Conservation (phyloP, 2,329 filamentous ascomycete genomes). For the Hymenoscyphus fructigenus region DNA sequence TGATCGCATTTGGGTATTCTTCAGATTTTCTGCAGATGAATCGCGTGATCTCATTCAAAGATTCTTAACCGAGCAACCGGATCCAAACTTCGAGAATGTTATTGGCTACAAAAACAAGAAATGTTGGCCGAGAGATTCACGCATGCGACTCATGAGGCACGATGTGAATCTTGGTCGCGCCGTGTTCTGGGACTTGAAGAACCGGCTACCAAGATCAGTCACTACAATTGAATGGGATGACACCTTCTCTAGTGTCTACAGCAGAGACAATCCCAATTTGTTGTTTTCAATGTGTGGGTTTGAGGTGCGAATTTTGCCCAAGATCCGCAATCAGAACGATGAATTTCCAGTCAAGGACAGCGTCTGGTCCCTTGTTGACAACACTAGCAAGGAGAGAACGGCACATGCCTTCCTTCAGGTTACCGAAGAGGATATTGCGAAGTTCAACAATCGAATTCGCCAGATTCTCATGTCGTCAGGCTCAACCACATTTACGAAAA, state of each 20-base stretch:
- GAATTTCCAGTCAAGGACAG: slow-evolving; percentile 98
- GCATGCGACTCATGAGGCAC: slow-evolving; percentile 98
- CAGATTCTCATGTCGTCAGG: slow-evolving; percentile 99
- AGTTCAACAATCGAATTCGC: slow-evolving; percentile 98
- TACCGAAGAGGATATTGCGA: slow-evolving; percentile 95
- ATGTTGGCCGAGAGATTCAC: slow-evolving; percentile 96
- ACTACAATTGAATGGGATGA: slow-evolving; percentile 99
- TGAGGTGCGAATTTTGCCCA: slow-evolving; percentile 92
- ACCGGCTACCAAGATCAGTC: slow-evolving; percentile 87
- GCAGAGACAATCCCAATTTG: slow-evolving; percentile 93
- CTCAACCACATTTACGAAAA: slow-evolving; percentile 99
- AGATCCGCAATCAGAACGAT: slow-evolving; percentile 91
- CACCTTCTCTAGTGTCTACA: slow-evolving; percentile 97
- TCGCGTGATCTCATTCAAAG: slow-evolving; percentile 94
- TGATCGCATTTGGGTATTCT: slow-evolving; percentile 97
- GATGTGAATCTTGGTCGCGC: slow-evolving; percentile 97
- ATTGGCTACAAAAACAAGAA: slow-evolving; percentile 99
- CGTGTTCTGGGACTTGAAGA: slow-evolving; percentile 99
- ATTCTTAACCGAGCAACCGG: slow-evolving; percentile 95
- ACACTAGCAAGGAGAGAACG: slow-evolving; percentile 93
- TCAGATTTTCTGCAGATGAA: slow-evolving; percentile 90
- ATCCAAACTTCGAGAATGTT: slow-evolving; percentile 98
- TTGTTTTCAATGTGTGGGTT: slow-evolving; percentile 98
- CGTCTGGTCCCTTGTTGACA: slow-evolving; percentile 96
- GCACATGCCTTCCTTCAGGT: slow-evolving; percentile 97